phyloP scores from a whole-genome alignment of 345 rosid species.

The Lagerstroemia speciosa region DNA sequence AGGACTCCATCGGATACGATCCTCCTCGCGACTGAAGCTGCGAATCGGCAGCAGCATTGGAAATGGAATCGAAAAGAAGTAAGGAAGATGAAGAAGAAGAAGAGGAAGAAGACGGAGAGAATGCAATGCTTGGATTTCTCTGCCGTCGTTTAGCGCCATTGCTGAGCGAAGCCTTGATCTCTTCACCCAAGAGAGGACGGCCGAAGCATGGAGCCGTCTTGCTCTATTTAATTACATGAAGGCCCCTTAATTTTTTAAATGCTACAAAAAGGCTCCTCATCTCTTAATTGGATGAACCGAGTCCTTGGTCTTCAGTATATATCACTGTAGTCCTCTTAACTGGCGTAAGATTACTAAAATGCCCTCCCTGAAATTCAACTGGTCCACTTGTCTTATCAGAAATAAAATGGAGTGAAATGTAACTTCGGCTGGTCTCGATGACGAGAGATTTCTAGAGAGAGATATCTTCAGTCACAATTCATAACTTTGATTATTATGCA shows the following conservation, averaged over 20 bases:
- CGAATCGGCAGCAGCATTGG: background rate
- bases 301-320: background rate
- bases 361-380: background rate
- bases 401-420: too few species aligned
- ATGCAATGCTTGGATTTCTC: background rate
- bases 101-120: background rate
- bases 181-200: constrained; percentile 1
- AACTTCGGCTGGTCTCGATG: too few species aligned
- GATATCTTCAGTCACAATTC: too few species aligned
- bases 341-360: background rate
- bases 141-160: background rate
- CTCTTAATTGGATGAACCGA: background rate
- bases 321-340: background rate
- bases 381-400: background rate
- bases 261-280: background rate
- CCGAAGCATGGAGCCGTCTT: background rate
- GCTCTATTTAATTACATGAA: background rate
- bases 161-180: constrained; percentile 4
- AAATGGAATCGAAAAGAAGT: background rate
- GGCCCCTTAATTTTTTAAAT: background rate
- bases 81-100: background rate
- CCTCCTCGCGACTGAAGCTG: background rate
- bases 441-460: too few species aligned
- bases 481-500: too few species aligned
- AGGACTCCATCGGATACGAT: constrained; percentile 24